These are phyloP conservation scores for Rhexocercosporidium sp. DNA, from an alignment of 2,329 filamentous ascomycete genomes.

Conservation along the genomic window DNA sequence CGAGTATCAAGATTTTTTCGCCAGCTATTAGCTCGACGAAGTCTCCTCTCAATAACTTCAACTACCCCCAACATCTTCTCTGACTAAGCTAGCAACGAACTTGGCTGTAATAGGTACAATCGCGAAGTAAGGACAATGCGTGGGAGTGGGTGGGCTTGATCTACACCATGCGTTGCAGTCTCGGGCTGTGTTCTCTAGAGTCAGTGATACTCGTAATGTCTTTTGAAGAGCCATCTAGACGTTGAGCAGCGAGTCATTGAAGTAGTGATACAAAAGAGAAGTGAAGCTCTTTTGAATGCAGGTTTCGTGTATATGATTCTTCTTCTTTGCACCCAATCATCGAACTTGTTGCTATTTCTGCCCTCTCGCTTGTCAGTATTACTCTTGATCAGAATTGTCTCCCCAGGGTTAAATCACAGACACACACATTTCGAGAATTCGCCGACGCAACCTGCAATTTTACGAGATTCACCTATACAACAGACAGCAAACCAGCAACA, in stretches of 20 bases:
- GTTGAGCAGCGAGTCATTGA: not conserved
- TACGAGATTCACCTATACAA: no score
- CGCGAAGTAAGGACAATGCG: slow-evolving; percentile 20
- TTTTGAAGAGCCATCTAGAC: no score
- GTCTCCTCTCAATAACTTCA: not conserved
- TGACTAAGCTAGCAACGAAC: not conserved
- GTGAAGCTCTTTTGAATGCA: not conserved
- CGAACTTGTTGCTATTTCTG: not conserved
- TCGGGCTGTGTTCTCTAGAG: slow-evolving; percentile 21
- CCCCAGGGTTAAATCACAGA: no score
- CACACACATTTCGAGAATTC: no score
- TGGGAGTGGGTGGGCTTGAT: slow-evolving; percentile 16
- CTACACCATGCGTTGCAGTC: slow-evolving; percentile 16
- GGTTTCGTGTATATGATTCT: not conserved
- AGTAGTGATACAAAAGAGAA: not conserved
- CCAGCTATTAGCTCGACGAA: not conserved
- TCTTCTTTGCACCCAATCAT: not conserved
- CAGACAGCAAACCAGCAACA: no score
- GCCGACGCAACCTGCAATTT: no score
- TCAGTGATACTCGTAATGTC: slow-evolving; percentile 25
- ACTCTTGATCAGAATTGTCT: no score
- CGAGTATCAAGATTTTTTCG: not conserved
- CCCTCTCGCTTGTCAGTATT: not conserved
- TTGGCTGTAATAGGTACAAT: slow-evolving; percentile 6
- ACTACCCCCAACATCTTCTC: not conserved